Percentiles rank a stretch among this genome's conserved stretches.
These are phyloP conservation scores for Wickerhamiella kazuoi DNA, from an alignment of 805 yeast genomes.

Conservation along the genomic window DNA sequence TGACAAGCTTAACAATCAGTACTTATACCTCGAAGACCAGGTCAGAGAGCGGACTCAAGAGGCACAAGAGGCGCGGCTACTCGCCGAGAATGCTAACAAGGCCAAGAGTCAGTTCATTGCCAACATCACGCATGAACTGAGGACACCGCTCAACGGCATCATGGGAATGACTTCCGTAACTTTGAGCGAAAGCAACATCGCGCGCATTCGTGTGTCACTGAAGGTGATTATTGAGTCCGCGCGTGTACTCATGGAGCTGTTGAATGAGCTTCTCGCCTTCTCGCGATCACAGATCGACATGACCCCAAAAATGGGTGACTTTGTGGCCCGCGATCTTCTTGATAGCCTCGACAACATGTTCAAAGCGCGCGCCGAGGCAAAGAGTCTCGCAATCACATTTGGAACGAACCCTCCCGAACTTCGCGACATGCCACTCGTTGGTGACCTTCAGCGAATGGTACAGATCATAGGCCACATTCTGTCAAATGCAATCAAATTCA, in stretches of 20 bases:
- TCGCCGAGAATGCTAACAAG: slow-evolving; percentile 60
- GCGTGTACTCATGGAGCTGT: slow-evolving; percentile 66
- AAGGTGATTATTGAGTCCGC: slow-evolving; percentile 78
- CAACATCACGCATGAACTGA: slow-evolving; percentile 80
- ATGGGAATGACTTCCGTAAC: slow-evolving; percentile 92
- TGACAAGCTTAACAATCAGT: slow-evolving; percentile 69
- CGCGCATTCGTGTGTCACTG: slow-evolving; percentile 50
- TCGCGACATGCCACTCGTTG: slow-evolving; percentile 41
- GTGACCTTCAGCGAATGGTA: slow-evolving; percentile 75
- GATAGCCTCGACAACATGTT: slow-evolving; percentile 69
- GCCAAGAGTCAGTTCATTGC: slow-evolving; percentile 89
- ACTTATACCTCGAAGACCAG: slow-evolving; percentile 69
- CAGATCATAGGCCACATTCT: slow-evolving; percentile 84
- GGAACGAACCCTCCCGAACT: slow-evolving; percentile 33
- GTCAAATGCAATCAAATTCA: slow-evolving; percentile 77
- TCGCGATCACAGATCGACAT: slow-evolving; percentile 72
- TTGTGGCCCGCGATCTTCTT: slow-evolving; percentile 57
- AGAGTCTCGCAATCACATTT: slow-evolving; percentile 51
- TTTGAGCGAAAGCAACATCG: slow-evolving; percentile 59
- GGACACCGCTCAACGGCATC: slow-evolving; percentile 92
- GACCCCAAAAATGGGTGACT: slow-evolving; percentile 68
- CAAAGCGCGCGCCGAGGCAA: slow-evolving; percentile 34
- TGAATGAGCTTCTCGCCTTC: slow-evolving; percentile 78
- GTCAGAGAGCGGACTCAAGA: slow-evolving; percentile 75
- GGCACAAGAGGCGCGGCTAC: slow-evolving; percentile 35